Evolutionary conservation across 2,329 filamentous ascomycete genomes (phyloP), one percentile per base, ranked within the genome.

Genomic region (Colletotrichum sp.): DNA sequence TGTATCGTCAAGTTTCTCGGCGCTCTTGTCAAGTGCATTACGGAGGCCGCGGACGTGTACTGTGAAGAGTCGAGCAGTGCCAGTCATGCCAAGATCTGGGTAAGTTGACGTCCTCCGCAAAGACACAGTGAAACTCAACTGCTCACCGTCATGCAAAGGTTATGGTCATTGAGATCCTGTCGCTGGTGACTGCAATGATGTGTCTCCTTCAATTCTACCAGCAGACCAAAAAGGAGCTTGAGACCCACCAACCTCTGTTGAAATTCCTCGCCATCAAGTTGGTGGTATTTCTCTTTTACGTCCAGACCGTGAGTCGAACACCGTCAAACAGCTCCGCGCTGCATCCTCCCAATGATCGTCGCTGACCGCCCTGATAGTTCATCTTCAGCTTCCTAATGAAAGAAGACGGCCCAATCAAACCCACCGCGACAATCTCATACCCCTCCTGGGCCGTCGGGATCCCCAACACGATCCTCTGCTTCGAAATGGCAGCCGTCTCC

Each of bases 241-340:
- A 66, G 9, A 10, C 21, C 13, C 26, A 68, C n/a, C 48, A 30
- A 24, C 61, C 56, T 21, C 21, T 73, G 4, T 32, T 73, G 5
- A 69, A 73, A 5, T 69, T 73, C 8, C n/a, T 66, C 6, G 70
- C 65, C 18, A 73, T 68, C 38, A 69, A 73, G 15, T 5, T 69
- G 2, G 70, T 56, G n/a, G 36, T 73, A 0, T 69, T 69, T 18
- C 52, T 73, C 0, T 69, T 69, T 3, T 73, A 73, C 21, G 28
- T 68, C 10, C 70, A 73, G 3, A 28, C 36, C 13, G 70, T 73
- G 4, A 24, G 65, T 30, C 18, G n/a, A 0, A 43, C 18, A 9
- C 18, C 9, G 6, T 12, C 16, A 52, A 21, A 18, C 26, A 28
- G 26, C n/a, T 48, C 18, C 4, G 10, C 43, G 10, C n/a, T 21